phyloP scores from a whole-genome alignment of 139 green algal genomes.

The Volvox africanus region DNA sequence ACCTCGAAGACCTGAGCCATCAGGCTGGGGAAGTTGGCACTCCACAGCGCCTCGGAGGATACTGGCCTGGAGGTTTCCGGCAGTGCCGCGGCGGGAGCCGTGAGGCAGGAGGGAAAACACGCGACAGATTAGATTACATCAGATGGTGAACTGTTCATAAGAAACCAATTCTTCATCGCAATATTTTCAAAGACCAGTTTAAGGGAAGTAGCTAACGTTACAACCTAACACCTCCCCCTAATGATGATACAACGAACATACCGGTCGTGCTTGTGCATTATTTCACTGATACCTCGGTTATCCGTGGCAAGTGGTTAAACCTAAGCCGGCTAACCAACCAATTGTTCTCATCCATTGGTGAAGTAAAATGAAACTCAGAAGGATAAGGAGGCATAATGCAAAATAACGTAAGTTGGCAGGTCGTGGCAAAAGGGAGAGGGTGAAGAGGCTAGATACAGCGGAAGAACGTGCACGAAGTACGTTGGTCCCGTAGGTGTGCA shows the following conservation, averaged over 20 bases:
- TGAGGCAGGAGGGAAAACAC: background rate
- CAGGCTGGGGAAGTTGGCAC: background rate
- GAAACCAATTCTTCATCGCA: background rate
- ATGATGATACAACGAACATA: background rate
- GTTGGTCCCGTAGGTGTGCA: too few species aligned
- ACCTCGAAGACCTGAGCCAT: conserved; percentile 23
- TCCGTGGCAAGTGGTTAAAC: background rate
- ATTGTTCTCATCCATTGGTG: too few species aligned
- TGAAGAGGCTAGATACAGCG: too few species aligned
- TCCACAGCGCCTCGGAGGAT: background rate
- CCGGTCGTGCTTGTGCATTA: background rate
- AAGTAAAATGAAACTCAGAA: too few species aligned
- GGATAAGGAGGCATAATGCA: too few species aligned
- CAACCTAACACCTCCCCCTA: background rate
- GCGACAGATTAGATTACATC: too few species aligned
- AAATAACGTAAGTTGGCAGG: too few species aligned
- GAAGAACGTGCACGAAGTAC: too few species aligned
- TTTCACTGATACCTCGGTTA: background rate
- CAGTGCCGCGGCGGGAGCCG: too few species aligned
- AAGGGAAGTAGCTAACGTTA: background rate
- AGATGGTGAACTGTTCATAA: background rate
- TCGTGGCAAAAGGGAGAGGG: too few species aligned
- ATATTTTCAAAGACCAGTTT: background rate
- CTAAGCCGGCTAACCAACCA: too few species aligned
- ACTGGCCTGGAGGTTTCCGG: background rate